Evolutionary conservation across 1,139 yeast genomes (phyloP).

Genomic region (Debaryomycetaceae sp.): DNA sequence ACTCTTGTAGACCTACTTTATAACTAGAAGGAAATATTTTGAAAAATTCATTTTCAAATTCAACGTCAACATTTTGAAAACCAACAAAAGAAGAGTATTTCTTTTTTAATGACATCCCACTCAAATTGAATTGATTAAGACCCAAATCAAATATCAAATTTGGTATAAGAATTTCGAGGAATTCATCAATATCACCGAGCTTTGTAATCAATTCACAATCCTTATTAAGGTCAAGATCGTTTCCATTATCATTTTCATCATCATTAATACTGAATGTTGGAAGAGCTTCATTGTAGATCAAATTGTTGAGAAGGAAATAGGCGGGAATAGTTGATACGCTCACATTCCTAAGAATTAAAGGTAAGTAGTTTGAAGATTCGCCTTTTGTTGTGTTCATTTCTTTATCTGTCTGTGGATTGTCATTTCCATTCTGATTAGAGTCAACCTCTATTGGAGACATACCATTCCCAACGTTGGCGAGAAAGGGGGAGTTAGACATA

Average conservation of each 20-base stretch:
- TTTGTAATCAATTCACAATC: constrained; percentile 32
- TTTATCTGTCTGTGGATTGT: neutral
- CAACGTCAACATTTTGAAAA: constrained; percentile 10
- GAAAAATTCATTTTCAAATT: constrained; percentile 18
- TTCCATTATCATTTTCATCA: constrained; percentile 34
- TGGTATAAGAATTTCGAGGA: constrained; percentile 31
- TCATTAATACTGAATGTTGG: constrained; percentile 33
- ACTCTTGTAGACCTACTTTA: constrained; percentile 30
- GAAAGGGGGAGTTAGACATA: constrained; percentile 30
- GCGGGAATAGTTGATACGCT: constrained; percentile 60
- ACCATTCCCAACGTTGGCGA: constrained; percentile 17
- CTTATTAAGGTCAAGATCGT: constrained; percentile 29
- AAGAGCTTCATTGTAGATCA: constrained; percentile 7
- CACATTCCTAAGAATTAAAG: constrained; percentile 60
- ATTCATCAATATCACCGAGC: constrained; percentile 27
- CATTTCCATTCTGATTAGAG: constrained; percentile 14
- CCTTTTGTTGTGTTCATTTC: constrained; percentile 9
- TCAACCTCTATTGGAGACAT: constrained; percentile 22
- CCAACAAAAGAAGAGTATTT: constrained; percentile 5
- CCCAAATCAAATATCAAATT: constrained; percentile 40
- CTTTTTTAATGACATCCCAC: constrained; percentile 9
- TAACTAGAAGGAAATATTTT: constrained; percentile 34
- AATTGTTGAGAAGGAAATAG: constrained; percentile 37
- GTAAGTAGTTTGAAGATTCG: constrained; percentile 54
- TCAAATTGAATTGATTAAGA: constrained; percentile 14